A percentile compares a stretch with the other conserved stretches of the same genome.
Evolutionary conservation across 148 eudicot genomes (phyloP).

Genomic region (Vaccinium vitisidaea): DNA sequence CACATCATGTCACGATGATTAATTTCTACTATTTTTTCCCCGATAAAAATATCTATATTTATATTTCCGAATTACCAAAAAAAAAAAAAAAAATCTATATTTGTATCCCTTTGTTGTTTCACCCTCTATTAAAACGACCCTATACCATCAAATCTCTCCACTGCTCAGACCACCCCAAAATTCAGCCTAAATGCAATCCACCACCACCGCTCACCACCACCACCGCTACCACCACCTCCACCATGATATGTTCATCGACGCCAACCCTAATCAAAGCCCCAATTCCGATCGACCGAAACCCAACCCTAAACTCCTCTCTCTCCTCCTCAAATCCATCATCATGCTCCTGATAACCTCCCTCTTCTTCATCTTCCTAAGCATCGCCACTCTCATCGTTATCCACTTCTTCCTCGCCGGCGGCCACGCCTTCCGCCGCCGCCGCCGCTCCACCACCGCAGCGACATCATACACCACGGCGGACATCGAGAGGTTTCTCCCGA

Average conservation of each 20-base stretch:
- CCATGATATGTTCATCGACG: not conserved
- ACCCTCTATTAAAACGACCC: no score
- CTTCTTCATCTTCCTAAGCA: constrained; percentile 47
- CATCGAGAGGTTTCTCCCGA: constrained; percentile 8
- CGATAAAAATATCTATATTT: not conserved
- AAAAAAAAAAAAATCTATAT: not conserved
- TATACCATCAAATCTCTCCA: not conserved
- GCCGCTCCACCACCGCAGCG: not conserved
- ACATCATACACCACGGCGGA: not conserved
- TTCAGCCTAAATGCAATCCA: not conserved
- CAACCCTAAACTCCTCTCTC: constrained; percentile 17
- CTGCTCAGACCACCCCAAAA: not conserved
- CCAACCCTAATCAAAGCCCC: not conserved
- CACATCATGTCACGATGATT: no score
- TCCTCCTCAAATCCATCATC: constrained; percentile 39
- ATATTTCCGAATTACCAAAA: no score
- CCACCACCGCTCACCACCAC: not conserved
- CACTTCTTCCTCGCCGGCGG: constrained; percentile 35
- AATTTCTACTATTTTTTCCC: not conserved
- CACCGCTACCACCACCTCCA: not conserved
- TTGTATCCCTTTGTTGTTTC: no score
- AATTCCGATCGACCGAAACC: constrained; percentile 13
- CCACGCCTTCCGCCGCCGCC: constrained; percentile 15
- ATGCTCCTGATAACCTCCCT: constrained; percentile 31
- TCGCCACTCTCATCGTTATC: constrained; percentile 38